Percentiles rank a stretch among this genome's conserved stretches.
phyloP scores from a whole-genome alignment of 441 rosid species.

The Syzygium syzygioides region DNA sequence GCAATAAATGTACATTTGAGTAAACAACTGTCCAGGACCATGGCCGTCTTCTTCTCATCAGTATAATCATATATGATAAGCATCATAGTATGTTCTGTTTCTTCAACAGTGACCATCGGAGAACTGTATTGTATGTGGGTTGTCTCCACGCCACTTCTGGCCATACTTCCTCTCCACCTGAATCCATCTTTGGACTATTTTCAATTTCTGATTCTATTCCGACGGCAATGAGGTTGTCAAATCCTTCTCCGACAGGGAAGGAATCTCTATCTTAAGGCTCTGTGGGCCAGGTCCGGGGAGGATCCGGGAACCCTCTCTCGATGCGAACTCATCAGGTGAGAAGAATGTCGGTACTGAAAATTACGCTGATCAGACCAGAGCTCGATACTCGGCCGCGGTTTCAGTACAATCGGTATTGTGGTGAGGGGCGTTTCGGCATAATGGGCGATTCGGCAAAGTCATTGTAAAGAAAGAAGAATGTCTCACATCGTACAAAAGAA shows the following conservation, averaged over 20 bases:
- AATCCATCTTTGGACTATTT: neutral
- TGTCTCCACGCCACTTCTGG: neutral
- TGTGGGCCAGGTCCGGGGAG: no score
- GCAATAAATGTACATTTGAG: rapidly evolving
- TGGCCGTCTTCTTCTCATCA: neutral
- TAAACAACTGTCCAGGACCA: neutral
- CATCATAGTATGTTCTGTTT: neutral
- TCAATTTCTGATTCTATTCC: rapidly evolving
- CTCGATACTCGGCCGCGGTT: no score
- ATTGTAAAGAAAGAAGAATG: neutral
- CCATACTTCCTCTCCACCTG: neutral
- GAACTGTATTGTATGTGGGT: neutral
- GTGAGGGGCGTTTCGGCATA: neutral
- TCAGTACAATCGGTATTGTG: neutral
- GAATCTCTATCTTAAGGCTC: no score
- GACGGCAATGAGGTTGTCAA: neutral
- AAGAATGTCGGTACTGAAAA: neutral
- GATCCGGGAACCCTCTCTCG: no score
- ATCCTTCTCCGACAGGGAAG: neutral
- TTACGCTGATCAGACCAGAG: neutral
- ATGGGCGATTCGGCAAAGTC: rapidly evolving
- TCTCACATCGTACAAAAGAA: neutral
- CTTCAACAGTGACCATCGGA: neutral
- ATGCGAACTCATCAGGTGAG: neutral
- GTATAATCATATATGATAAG: no score